Base-by-base conservation (phyloP, 1,284 basidiomycete genomes). In the Cryptococcus maquisensis region DNA sequence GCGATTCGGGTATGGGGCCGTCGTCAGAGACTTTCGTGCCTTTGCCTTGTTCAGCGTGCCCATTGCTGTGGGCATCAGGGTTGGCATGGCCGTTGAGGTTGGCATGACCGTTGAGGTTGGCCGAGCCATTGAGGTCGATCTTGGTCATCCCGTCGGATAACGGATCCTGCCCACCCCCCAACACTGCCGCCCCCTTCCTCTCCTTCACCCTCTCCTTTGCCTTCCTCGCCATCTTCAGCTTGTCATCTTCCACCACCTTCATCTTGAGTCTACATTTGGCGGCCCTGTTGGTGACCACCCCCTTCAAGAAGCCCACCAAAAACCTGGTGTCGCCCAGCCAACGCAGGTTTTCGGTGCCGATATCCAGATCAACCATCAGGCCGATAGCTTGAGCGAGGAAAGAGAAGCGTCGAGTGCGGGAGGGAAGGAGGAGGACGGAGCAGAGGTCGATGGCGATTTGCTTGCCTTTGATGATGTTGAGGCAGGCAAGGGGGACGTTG, bases 301-400 rank as follows among this genome's bases (percentile, higher is more conserved):
- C 90, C 50, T 84, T 81, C 2, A 97, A 67, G 70, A 86, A 87
- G 3, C 94, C 93, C 50, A 86, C 79, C n/a, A 88, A 69, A 75
- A 98, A 98, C 2, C 95, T 85, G 8, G 83, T 80, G 69, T 92
- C 88, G n/a, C 95, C 95, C 83, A 98, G 86, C 85, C 90, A 96
- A 3, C 95, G 83, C 44, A 94, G 73, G 65, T 88, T 78, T 56
- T 97, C 93, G 0, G 93, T 97, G 16, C 90, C 81, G 76, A 78
- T 66, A 72, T 95, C 91, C 26, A 94, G 66, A 65, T 98, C 93
- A 9, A 94, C 91, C 84, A 96, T 90, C 35, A 98, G 80, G 0
- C 95, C 95, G 18, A 93, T 74, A 0, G 89, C 84, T 72, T 90
- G 86, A 0, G 89, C 86, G 79, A 98, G 85, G 80, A 93, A 97